Conservation (phyloP, 306 rosid genomes). For the Spatholobus suberectus region DNA sequence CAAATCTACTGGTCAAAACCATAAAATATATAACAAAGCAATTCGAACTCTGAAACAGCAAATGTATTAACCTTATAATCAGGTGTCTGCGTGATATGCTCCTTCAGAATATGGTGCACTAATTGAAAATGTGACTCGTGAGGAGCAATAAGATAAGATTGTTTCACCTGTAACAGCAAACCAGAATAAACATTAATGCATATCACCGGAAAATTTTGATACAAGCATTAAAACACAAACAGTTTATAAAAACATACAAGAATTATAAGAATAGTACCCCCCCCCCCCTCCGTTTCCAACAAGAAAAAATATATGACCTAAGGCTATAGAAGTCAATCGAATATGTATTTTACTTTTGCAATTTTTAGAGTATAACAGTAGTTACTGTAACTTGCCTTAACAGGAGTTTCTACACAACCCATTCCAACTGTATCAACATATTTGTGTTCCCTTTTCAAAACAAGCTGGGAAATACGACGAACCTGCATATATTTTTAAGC, state of each 20-base stretch:
- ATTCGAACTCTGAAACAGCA: conserved; percentile 23
- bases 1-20: conserved; percentile 40
- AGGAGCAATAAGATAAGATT: conserved; percentile 73
- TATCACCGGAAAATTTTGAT: conserved; percentile 30
- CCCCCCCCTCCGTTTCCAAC: background rate
- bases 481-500: conserved; percentile 61
- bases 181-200: conserved; percentile 37
- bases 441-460: conserved; percentile 84
- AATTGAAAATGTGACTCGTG: conserved; percentile 82
- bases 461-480: conserved; percentile 91
- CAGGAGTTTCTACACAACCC: conserved; percentile 81
- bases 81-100: conserved; percentile 72
- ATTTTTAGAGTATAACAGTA: conserved; percentile 5
- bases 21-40: conserved; percentile 24
- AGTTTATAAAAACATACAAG: conserved; percentile 8
- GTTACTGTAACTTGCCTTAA: conserved; percentile 59
- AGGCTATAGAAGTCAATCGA: conserved; percentile 23
- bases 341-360: conserved; percentile 10
- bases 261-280: background rate
- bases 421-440: conserved; percentile 90
- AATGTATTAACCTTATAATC: conserved; percentile 74
- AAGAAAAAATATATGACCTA: conserved; percentile 12
- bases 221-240: conserved; percentile 12
- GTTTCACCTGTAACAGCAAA: conserved; percentile 67
- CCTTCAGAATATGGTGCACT: conserved; percentile 73